Conservation (phyloP, 2,329 filamentous ascomycete species). For the Fusarium drepaniforme region DNA sequence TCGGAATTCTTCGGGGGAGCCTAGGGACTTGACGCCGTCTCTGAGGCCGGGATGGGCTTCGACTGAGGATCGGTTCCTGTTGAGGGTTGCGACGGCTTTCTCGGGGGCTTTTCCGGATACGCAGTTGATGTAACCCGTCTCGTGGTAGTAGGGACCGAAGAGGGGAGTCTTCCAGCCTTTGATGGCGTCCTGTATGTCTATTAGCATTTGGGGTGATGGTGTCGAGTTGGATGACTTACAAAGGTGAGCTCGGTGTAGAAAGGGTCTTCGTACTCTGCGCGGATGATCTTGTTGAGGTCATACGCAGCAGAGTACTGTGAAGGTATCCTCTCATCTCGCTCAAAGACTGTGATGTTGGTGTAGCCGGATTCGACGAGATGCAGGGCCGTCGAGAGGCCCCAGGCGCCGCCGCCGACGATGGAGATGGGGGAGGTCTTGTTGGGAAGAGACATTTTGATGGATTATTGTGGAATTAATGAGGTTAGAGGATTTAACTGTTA, state of each 20-base stretch:
- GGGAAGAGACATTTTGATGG: neutral
- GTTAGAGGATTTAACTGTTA: neutral
- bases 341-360: constrained; percentile 21
- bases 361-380: constrained; percentile 12
- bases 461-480: neutral
- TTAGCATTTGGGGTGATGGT: neutral
- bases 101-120: constrained; percentile 14
- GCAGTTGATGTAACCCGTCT: constrained; percentile 21
- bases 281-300: constrained; percentile 26
- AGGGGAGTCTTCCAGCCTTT: constrained; percentile 22
- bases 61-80: constrained; percentile 8
- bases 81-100: constrained; percentile 6
- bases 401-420: constrained; percentile 20
- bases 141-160: constrained; percentile 20
- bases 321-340: constrained; percentile 14
- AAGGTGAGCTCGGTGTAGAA: constrained; percentile 19
- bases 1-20: constrained; percentile 3
- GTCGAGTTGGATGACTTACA: neutral
- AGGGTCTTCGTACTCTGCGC: constrained; percentile 21
- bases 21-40: neutral
- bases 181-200: constrained; percentile 6
- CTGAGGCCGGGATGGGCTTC: constrained; percentile 8
- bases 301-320: constrained; percentile 19
- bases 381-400: constrained; percentile 18
- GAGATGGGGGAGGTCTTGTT: constrained; percentile 9